Conservation (phyloP, 2,329 filamentous ascomycete genomes). For the Rhinocladiella similis region DNA sequence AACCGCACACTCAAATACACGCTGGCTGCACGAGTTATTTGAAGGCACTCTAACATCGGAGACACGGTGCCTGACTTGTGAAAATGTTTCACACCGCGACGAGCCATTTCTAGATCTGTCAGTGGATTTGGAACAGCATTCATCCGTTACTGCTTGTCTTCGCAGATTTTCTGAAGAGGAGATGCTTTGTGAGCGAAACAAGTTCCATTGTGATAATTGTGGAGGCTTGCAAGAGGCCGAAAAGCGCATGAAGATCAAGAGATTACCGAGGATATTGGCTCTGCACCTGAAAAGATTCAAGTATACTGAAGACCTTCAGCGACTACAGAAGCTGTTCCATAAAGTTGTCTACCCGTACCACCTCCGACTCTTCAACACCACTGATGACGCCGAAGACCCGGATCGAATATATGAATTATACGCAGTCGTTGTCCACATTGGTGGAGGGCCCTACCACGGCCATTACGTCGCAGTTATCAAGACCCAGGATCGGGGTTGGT, state of each 20-base stretch:
- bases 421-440: conserved; percentile 95
- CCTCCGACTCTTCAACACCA: conserved; percentile 94
- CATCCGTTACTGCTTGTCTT: conserved; percentile 92
- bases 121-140: conserved; percentile 92
- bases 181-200: conserved; percentile 97
- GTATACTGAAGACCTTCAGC: conserved; percentile 92
- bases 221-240: conserved; percentile 96
- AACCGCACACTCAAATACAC: conserved; percentile 63
- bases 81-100: conserved; percentile 91
- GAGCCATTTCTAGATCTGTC: conserved; percentile 95
- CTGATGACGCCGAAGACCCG: conserved; percentile 88
- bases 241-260: conserved; percentile 99
- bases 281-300: conserved; percentile 97
- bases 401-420: conserved; percentile 96
- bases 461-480: conserved; percentile 99
- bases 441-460: conserved; percentile 92
- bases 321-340: conserved; percentile 94
- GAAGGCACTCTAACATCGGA: conserved; percentile 94
- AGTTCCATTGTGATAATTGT: conserved; percentile 97
- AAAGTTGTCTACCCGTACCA: conserved; percentile 97
- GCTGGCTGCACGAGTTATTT: conserved; percentile 97
- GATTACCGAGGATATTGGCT: conserved; percentile 84
- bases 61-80: conserved; percentile 93
- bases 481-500: conserved; percentile 91
- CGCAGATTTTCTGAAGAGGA: conserved; percentile 97